Evolutionary conservation across 345 rosid genomes (phyloP).

Genomic region (Conringia planisiliqua): DNA sequence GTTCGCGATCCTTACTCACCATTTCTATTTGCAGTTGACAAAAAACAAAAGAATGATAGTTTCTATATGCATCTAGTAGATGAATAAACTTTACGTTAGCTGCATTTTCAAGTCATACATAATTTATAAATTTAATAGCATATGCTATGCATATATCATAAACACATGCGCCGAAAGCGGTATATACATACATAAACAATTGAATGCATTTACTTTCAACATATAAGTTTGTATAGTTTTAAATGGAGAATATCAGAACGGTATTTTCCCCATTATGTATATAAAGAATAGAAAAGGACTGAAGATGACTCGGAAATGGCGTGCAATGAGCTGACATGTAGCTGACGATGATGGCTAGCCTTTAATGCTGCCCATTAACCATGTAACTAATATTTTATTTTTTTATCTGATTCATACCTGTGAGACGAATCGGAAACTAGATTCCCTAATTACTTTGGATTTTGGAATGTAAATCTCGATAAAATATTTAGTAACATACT

Average conservation of each 20-base stretch:
- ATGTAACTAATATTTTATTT: neutral
- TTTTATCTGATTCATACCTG: neutral
- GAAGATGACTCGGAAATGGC: slow-evolving; percentile 16
- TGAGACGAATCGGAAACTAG: neutral
- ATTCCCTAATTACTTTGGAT: neutral
- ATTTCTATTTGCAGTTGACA: neutral
- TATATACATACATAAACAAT: neutral
- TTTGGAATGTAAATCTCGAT: neutral
- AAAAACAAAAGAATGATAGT: too few species aligned
- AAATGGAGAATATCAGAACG: neutral
- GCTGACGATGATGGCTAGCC: neutral
- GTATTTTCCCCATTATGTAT: neutral
- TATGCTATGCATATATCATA: slow-evolving; percentile 1
- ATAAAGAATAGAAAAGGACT: neutral
- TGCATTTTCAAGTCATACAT: neutral
- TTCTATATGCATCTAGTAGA: neutral
- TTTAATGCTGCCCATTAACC: slow-evolving; percentile 21
- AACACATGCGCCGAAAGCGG: slow-evolving; percentile 14
- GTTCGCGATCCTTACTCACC: neutral
- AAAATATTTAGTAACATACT: neutral
- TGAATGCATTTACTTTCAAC: slow-evolving; percentile 2
- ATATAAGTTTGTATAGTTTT: neutral
- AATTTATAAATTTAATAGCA: neutral
- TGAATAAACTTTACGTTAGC: neutral
- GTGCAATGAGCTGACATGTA: slow-evolving; percentile 20